These are phyloP conservation scores for Stephania yunnanensis DNA, from an alignment of 164 flowering plant genomes.

Conservation along the genomic window DNA sequence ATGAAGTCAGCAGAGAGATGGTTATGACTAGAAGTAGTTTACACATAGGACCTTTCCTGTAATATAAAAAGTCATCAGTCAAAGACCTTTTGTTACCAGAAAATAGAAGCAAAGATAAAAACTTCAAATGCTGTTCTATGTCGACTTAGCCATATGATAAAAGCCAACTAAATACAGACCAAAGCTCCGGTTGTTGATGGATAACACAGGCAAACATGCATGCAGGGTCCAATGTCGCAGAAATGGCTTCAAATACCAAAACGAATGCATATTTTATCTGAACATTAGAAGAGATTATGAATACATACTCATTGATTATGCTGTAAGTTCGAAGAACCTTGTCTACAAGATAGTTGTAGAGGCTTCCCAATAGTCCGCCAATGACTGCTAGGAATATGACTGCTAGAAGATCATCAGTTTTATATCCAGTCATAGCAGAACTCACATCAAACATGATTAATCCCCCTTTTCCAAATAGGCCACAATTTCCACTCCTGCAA, in stretches of 20 bases:
- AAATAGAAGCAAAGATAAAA: not conserved
- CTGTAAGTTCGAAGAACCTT: conserved; percentile 75
- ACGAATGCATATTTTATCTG: not conserved
- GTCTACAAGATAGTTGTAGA: conserved; percentile 77
- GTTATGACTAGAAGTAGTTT: conserved; percentile 52
- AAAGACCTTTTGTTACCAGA: not conserved
- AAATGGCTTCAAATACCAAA: not conserved
- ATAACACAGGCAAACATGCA: not conserved
- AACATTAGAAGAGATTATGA: not conserved
- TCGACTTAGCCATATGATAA: not conserved
- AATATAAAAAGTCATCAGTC: conserved; percentile 8
- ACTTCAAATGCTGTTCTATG: not conserved
- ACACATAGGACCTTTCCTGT: conserved; percentile 67
- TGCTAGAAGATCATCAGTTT: conserved; percentile 52
- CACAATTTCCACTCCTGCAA: conserved; percentile 74
- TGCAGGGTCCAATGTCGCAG: not conserved
- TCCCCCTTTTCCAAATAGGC: conserved; percentile 89
- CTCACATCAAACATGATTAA: conserved; percentile 85
- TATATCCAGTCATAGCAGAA: conserved; percentile 38
- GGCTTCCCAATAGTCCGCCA: conserved; percentile 86
- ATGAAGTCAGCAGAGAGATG: conserved; percentile 69
- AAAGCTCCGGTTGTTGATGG: not conserved
- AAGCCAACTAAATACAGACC: not conserved
- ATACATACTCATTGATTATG: conserved; percentile 73
- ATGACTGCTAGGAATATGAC: conserved; percentile 59